phyloP scores from a whole-genome alignment of 164 flowering plant species.

The Aristolochia contorta region DNA sequence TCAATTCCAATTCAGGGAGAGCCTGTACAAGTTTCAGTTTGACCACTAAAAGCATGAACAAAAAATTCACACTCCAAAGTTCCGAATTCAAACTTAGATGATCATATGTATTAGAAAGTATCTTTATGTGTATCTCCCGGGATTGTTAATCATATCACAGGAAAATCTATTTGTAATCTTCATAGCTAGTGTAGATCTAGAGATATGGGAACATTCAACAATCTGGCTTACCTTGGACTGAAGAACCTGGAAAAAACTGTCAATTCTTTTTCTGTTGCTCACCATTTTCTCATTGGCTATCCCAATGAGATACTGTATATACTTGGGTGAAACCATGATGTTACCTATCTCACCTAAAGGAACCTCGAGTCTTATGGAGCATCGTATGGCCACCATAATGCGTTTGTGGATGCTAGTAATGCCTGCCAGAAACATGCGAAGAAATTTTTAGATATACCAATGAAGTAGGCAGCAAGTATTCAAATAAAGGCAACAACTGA shows the following conservation, averaged over 20 bases:
- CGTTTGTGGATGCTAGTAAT: constrained; percentile 54
- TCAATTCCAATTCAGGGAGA: not conserved
- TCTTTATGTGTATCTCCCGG: no score
- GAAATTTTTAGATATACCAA: not conserved
- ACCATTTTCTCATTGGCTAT: constrained; percentile 75
- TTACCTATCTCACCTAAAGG: constrained; percentile 45
- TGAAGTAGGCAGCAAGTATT: not conserved
- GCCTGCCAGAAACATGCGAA: constrained; percentile 14
- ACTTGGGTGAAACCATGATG: constrained; percentile 55
- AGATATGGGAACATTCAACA: not conserved
- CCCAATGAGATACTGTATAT: constrained; percentile 51
- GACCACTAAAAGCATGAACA: not conserved
- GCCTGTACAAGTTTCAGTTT: not conserved
- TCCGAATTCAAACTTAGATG: no score
- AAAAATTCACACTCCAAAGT: not conserved
- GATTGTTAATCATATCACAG: no score
- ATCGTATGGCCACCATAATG: constrained; percentile 64
- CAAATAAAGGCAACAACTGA: no score
- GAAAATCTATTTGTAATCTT: no score
- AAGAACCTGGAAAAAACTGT: constrained; percentile 45
- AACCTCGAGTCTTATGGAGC: constrained; percentile 83
- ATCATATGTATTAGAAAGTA: no score
- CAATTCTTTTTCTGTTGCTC: constrained; percentile 59
- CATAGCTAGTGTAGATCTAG: no score
- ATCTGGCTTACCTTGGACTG: constrained; percentile 6